Conservation (phyloP, 2,329 filamentous ascomycete species). For the Aureobasidium melanogenum region DNA sequence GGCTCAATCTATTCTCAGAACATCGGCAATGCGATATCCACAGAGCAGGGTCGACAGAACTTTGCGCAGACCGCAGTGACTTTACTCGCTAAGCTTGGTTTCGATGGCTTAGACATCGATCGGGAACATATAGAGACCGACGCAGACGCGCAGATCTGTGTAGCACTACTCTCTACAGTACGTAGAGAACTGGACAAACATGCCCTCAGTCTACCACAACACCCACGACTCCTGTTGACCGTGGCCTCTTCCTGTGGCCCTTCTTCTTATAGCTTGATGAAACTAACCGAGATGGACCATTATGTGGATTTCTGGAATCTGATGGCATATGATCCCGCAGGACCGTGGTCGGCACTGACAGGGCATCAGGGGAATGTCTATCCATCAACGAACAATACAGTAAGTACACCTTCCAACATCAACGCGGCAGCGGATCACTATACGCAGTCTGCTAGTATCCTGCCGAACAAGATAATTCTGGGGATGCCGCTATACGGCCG, state of each 20-base stretch:
- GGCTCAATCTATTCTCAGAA: slow-evolving; percentile 77
- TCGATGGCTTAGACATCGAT: not conserved
- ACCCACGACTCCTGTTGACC: not conserved
- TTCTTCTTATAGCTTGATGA: slow-evolving; percentile 33
- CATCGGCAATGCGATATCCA: slow-evolving; percentile 49
- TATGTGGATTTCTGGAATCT: slow-evolving; percentile 42
- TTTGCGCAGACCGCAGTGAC: not conserved
- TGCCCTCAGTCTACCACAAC: not conserved
- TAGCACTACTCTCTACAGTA: not conserved
- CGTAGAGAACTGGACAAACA: not conserved
- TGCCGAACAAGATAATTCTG: not conserved
- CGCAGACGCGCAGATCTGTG: not conserved
- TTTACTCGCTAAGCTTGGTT: not conserved
- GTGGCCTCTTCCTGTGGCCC: slow-evolving; percentile 19
- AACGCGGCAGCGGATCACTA: not conserved
- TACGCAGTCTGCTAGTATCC: not conserved
- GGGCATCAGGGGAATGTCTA: slow-evolving; percentile 52
- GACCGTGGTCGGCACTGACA: slow-evolving; percentile 63
- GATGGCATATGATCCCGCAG: slow-evolving; percentile 52
- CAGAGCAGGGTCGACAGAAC: not conserved
- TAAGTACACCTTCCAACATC: not conserved
- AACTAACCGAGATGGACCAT: slow-evolving; percentile 31
- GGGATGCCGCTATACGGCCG: not conserved
- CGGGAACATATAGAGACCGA: not conserved
- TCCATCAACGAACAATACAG: not conserved